Percentiles rank a stretch among this genome's conserved stretches.
Conservation (phyloP, 495 filamentous ascomycete genomes). For the Daldinia grandis region DNA sequence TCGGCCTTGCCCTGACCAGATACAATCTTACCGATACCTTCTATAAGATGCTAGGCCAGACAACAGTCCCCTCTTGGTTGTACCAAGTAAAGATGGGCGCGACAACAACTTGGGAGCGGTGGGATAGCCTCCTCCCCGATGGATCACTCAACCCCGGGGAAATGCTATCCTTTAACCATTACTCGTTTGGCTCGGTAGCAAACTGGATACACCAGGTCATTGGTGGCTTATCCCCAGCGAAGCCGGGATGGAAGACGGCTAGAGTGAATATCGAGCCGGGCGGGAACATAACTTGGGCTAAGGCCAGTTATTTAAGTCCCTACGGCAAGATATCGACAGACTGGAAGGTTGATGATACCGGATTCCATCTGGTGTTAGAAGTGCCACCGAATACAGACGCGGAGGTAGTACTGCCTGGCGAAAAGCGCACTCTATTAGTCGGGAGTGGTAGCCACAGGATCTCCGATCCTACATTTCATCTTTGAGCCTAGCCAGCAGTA, state of each 20-base stretch:
- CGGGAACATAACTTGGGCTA: conserved; percentile 43
- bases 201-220: conserved; percentile 49
- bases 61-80: conserved; percentile 57
- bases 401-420: conserved; percentile 32
- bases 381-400: conserved; percentile 46
- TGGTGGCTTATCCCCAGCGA: conserved; percentile 44
- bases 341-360: conserved; percentile 39
- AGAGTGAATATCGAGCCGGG: conserved; percentile 43
- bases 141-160: conserved; percentile 59
- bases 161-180: conserved; percentile 65
- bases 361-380: conserved; percentile 38
- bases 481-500: not conserved
- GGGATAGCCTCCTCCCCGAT: conserved; percentile 62
- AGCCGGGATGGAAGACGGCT: conserved; percentile 50
- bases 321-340: conserved; percentile 38
- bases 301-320: conserved; percentile 42
- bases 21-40: conserved; percentile 46
- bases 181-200: conserved; percentile 46
- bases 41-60: conserved; percentile 48
- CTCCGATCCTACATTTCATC: conserved; percentile 17
- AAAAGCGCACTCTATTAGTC: conserved; percentile 6
- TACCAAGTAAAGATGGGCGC: conserved; percentile 61
- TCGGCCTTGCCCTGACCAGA: conserved; percentile 55
- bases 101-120: conserved; percentile 66
- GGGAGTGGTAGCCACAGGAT: conserved; percentile 30